Percentiles rank a stretch among this genome's conserved stretches.
Evolutionary conservation across 1,284 basidiomycete species (phyloP).

Genomic region (Gomphus sp.): DNA sequence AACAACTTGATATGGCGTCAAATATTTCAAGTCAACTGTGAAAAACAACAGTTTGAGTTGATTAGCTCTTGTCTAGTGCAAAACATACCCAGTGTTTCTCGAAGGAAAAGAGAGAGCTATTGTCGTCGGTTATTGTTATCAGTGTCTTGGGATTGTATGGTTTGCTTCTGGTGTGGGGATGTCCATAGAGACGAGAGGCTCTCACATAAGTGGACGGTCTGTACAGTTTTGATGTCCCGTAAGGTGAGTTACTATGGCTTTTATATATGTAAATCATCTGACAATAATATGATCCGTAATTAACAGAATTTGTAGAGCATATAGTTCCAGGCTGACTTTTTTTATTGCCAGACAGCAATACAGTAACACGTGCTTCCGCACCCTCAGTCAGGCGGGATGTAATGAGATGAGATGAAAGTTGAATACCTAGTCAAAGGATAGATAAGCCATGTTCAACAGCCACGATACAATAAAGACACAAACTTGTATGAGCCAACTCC

Average conservation of each 20-base stretch:
- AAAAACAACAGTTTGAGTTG: constrained; percentile 4
- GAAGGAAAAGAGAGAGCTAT: constrained; percentile 59
- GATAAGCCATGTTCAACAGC: constrained; percentile 5
- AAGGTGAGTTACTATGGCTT: too few relatives aligned
- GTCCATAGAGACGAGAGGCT: constrained; percentile 12
- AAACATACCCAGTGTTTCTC: constrained; percentile 50
- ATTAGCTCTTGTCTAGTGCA: neutral
- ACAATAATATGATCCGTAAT: too few relatives aligned
- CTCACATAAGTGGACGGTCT: constrained; percentile 43
- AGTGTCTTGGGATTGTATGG: constrained; percentile 15
- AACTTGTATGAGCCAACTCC: too few relatives aligned
- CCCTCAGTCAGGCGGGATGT: constrained; percentile 47
- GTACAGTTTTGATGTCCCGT: constrained; percentile 38
- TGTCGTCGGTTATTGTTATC: constrained; percentile 40
- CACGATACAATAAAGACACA: constrained; percentile 10
- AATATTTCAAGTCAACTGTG: constrained; percentile 66
- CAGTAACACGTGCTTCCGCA: constrained; percentile 35
- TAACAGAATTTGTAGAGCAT: too few relatives aligned
- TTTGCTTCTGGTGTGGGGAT: constrained; percentile 2
- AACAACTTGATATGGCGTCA: too few relatives aligned
- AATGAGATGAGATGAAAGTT: constrained; percentile 44
- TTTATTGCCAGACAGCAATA: constrained; percentile 35
- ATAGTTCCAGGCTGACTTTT: constrained; percentile 33
- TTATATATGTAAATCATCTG: too few relatives aligned
- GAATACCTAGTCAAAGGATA: constrained; percentile 32